A percentile compares a stretch with the other conserved stretches of the same genome.
Evolutionary conservation across 148 eudicot genomes (phyloP).

Genomic region (Polygonum aviculare): DNA sequence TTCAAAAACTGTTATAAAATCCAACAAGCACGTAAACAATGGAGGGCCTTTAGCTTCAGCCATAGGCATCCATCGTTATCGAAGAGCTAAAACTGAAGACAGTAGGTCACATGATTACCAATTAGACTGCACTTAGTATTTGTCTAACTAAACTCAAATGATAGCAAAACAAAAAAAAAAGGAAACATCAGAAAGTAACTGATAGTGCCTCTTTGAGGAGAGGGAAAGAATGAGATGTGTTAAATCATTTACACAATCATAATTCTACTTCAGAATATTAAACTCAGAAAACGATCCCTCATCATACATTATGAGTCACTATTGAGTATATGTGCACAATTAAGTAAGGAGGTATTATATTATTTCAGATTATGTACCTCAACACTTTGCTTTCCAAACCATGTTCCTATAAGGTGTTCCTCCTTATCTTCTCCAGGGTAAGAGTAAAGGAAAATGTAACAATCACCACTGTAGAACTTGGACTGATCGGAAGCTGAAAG

Average conservation of each 20-base stretch:
- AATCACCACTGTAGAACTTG: slow-evolving; percentile 92
- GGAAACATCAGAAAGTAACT: neutral
- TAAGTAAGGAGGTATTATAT: neutral
- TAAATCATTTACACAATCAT: neutral
- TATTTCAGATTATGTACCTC: slow-evolving; percentile 35
- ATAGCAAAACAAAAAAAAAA: neutral
- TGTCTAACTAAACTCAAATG: neutral
- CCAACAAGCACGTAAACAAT: neutral
- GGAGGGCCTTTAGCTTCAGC: neutral
- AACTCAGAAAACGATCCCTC: neutral
- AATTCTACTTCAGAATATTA: neutral
- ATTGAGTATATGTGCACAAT: neutral
- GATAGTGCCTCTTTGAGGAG: neutral
- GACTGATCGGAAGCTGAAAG: slow-evolving; percentile 68
- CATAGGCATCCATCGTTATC: neutral
- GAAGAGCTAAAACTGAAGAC: neutral
- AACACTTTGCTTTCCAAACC: slow-evolving; percentile 90
- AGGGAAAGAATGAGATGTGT: no score
- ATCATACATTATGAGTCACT: neutral
- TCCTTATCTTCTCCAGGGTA: slow-evolving; percentile 85
- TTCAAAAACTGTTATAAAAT: neutral
- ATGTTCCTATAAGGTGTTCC: slow-evolving; percentile 83
- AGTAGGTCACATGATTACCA: neutral
- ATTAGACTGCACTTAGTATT: neutral
- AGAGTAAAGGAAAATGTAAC: slow-evolving; percentile 87